Conservation (phyloP, 805 yeast species). For the Kuraishia cidri region DNA sequence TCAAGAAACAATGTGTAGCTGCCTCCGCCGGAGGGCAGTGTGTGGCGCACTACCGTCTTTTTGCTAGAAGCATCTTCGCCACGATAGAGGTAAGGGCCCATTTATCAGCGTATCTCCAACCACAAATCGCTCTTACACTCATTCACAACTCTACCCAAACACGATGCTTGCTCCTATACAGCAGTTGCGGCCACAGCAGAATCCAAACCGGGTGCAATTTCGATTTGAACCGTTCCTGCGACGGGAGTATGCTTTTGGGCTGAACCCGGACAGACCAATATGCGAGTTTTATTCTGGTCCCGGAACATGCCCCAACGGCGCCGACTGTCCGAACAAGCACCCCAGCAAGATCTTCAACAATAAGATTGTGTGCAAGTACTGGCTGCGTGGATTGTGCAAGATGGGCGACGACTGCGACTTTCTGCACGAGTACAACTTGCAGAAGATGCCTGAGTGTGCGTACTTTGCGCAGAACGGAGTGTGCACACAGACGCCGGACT, state of each 20-base stretch:
- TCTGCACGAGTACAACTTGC: conserved; percentile 85
- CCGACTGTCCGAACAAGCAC: conserved; percentile 83
- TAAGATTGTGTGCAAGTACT: conserved; percentile 93
- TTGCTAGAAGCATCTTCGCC: too few species aligned
- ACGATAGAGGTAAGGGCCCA: too few species aligned
- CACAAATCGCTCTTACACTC: too few species aligned
- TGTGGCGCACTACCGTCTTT: too few species aligned
- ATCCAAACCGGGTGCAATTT: conserved; percentile 10
- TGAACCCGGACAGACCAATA: conserved; percentile 84
- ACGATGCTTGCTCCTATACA: neutral
- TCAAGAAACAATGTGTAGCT: too few species aligned
- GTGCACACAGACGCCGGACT: conserved; percentile 91
- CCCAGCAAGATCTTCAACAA: conserved; percentile 49
- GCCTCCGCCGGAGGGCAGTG: too few species aligned
- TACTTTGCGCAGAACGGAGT: conserved; percentile 75
- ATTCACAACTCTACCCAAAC: too few species aligned
- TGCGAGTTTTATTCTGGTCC: conserved; percentile 67
- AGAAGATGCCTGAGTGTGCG: conserved; percentile 96
- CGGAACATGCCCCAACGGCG: conserved; percentile 77
- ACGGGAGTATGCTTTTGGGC: conserved; percentile 71
- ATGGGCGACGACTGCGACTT: conserved; percentile 96
- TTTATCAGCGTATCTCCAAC: too few species aligned
- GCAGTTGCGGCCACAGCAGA: neutral
- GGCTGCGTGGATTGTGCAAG: conserved; percentile 96
- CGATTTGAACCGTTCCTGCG: conserved; percentile 80